These are phyloP conservation scores for Diutina pseudorugosa DNA, from an alignment of 1,139 yeast genomes.

Conservation along the genomic window DNA sequence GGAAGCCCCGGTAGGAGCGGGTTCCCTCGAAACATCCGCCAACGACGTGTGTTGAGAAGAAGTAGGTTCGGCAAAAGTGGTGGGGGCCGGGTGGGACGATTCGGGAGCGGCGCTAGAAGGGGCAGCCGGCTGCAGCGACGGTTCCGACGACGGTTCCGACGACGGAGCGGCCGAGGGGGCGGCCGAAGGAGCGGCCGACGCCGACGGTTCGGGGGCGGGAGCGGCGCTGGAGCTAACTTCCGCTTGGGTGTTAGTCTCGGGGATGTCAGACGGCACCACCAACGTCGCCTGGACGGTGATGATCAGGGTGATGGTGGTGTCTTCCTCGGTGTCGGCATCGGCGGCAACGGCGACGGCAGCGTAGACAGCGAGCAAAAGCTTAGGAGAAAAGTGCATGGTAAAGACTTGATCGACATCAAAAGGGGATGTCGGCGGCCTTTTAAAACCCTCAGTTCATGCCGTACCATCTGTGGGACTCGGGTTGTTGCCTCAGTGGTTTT, in stretches of 20 bases:
- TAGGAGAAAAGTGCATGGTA: neutral
- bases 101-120: no score
- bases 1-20: neutral
- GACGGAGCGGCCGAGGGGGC: neutral
- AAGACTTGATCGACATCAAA: neutral
- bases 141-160: neutral
- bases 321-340: neutral
- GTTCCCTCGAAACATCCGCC: neutral
- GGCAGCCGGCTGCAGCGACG: neutral
- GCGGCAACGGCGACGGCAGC: neutral
- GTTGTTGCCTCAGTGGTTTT: neutral
- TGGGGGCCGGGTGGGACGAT: no score
- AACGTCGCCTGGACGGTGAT: neutral
- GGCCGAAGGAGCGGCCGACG: neutral
- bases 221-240: neutral
- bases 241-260: neutral
- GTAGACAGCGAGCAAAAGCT: neutral
- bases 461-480: neutral
- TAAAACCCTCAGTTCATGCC: neutral
- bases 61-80: neutral
- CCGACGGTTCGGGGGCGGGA: neutral
- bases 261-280: neutral
- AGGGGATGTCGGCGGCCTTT: neutral
- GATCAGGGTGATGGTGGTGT: constrained; percentile 2
- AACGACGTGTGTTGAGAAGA: neutral